phyloP scores from a whole-genome alignment of 1,139 yeast species.

The Sugiyamaella pinicola region DNA sequence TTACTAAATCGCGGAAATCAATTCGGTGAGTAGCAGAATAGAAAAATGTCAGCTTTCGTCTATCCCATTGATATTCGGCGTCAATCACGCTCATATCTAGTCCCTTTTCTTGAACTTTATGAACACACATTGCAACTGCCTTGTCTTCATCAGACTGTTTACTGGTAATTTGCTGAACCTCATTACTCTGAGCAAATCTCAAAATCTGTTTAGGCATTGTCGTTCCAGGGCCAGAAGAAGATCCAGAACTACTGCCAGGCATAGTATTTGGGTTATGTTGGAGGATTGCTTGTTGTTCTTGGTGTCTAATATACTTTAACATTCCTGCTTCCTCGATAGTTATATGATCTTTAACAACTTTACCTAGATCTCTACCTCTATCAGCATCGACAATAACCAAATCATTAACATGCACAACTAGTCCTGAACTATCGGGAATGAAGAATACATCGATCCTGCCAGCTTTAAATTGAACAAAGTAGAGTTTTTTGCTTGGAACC shows the following conservation, averaged over 20 bases:
- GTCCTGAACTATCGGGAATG: conserved; percentile 55
- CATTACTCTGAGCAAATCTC: conserved; percentile 65
- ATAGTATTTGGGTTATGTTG: conserved; percentile 40
- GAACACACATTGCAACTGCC: conserved; percentile 61
- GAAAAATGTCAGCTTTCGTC: conserved; percentile 89
- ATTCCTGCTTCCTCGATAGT: conserved; percentile 76
- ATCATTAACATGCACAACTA: conserved; percentile 65
- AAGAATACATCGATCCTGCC: conserved; percentile 85
- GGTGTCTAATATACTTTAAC: conserved; percentile 77
- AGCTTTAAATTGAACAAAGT: conserved; percentile 81
- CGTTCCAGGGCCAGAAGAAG: conserved; percentile 45
- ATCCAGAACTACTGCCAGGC: conserved; percentile 25
- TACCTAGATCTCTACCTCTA: conserved; percentile 88
- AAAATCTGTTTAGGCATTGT: conserved; percentile 71
- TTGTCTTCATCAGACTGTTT: conserved; percentile 72
- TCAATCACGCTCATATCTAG: conserved; percentile 56
- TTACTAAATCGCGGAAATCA: conserved; percentile 88
- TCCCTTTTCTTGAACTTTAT: conserved; percentile 56
- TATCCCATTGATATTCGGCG: conserved; percentile 95
- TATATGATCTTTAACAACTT: conserved; percentile 66
- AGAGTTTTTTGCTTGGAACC: conserved; percentile 46
- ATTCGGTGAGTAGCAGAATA: conserved; percentile 81
- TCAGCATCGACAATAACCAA: conserved; percentile 97
- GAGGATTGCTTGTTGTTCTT: conserved; percentile 68
- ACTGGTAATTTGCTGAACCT: conserved; percentile 58